Conservation (phyloP, 257 asterid species). For the Solanum ossicruentum region DNA sequence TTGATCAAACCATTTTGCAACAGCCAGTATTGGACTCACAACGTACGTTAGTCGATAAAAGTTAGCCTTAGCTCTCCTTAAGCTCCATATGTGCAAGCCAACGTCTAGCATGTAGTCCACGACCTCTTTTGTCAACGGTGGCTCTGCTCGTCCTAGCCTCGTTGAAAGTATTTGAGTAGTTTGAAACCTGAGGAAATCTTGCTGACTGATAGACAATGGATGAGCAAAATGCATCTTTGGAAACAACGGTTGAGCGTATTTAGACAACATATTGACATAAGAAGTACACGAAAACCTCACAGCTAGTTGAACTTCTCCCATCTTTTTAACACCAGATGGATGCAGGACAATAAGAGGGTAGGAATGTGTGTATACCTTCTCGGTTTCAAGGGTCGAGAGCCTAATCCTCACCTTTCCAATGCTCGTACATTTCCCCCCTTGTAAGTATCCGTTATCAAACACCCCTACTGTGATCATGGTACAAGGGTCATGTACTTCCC, state of each 20-base stretch:
- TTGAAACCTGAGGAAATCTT: constrained; percentile 39
- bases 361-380: constrained; percentile 70
- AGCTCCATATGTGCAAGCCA: constrained; percentile 71
- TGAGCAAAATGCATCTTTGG: constrained; percentile 80
- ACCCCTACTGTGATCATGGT: constrained; percentile 62
- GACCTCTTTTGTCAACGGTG: constrained; percentile 53
- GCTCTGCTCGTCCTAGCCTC: constrained; percentile 65
- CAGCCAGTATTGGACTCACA: constrained; percentile 23
- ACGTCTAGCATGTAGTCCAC: constrained; percentile 61
- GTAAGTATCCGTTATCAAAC: constrained; percentile 57
- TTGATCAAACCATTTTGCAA: constrained; percentile 63
- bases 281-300: constrained; percentile 66
- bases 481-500: constrained; percentile 83
- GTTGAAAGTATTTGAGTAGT: constrained; percentile 33
- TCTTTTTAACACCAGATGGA: constrained; percentile 62
- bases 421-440: constrained; percentile 42
- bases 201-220: constrained; percentile 45
- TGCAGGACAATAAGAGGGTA: constrained; percentile 60
- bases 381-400: constrained; percentile 67
- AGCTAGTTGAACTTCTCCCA: constrained; percentile 73
- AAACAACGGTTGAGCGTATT: constrained; percentile 46
- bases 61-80: constrained; percentile 71
- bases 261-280: constrained; percentile 50
- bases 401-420: constrained; percentile 81
- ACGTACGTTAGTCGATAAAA: constrained; percentile 37